Evolutionary conservation across 345 rosid species (phyloP).

Genomic region (Eutrema yunnanense): DNA sequence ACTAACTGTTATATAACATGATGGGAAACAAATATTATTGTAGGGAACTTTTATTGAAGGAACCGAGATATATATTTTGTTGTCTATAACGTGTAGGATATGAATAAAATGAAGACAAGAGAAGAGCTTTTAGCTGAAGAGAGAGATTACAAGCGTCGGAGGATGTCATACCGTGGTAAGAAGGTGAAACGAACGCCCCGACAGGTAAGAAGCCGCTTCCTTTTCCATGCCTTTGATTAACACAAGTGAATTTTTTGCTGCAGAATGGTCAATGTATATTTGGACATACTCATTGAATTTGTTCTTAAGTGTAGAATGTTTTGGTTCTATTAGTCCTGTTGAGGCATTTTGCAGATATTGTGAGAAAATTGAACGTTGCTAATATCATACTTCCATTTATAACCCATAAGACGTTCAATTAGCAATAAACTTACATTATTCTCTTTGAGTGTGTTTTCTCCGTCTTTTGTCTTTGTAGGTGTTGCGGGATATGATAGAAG

Average conservation of each 20-base stretch:
- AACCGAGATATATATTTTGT: background rate
- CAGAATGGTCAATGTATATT: background rate
- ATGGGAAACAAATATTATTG: background rate
- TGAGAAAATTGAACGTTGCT: background rate
- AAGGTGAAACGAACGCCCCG: slow-evolving; percentile 69
- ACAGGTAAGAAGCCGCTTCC: slow-evolving; percentile 40
- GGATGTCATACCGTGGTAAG: slow-evolving; percentile 97
- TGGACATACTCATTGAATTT: background rate
- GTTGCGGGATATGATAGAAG: slow-evolving; percentile 75
- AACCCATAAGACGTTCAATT: background rate
- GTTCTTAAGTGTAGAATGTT: background rate
- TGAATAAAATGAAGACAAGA: slow-evolving; percentile 58
- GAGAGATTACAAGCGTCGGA: slow-evolving; percentile 93
- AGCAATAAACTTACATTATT: background rate
- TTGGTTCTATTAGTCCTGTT: background rate
- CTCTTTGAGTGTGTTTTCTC: slow-evolving; percentile 2
- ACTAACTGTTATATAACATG: slow-evolving; percentile 2
- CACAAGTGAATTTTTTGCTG: slow-evolving; percentile 1
- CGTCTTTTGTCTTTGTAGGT: slow-evolving; percentile 35
- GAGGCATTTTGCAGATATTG: background rate
- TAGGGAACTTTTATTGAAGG: background rate
- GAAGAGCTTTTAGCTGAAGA: slow-evolving; percentile 94
- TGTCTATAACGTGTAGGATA: slow-evolving; percentile 37
- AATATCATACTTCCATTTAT: background rate
- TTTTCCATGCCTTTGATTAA: background rate